phyloP scores from a whole-genome alignment of 805 yeast genomes.

The Nematodospora valgi region DNA sequence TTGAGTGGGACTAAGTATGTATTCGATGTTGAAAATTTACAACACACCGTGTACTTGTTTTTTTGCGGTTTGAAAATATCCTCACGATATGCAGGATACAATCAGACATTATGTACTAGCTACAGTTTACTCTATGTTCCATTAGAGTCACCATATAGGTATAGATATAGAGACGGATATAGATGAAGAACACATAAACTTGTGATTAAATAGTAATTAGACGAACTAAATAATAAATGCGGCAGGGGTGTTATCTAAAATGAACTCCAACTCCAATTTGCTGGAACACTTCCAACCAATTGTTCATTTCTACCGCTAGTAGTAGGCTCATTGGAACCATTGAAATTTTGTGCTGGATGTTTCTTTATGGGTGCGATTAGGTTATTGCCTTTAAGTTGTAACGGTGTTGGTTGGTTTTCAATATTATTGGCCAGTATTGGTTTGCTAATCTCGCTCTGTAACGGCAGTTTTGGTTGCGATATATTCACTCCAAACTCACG shows the following conservation, averaged over 20 bases:
- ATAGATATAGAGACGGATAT: no score
- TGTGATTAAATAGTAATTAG: background rate
- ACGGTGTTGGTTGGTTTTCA: no score
- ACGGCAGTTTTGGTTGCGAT: background rate
- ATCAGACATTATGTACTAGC: no score
- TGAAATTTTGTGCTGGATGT: no score
- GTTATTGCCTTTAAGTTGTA: no score
- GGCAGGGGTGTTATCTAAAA: constrained; percentile 32
- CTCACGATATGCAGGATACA: constrained; percentile 5
- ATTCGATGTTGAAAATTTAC: constrained; percentile 3
- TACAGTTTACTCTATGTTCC: no score
- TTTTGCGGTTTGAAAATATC: no score
- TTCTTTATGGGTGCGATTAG: no score
- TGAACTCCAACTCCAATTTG: constrained; percentile 80
- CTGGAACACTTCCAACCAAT: constrained; percentile 53
- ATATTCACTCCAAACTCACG: constrained; percentile 31
- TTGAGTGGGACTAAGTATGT: background rate
- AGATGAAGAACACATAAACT: no score
- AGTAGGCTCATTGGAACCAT: constrained; percentile 4
- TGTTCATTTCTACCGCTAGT: constrained; percentile 26
- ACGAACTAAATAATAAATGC: no score
- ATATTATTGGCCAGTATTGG: no score
- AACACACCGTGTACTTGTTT: constrained; percentile 1
- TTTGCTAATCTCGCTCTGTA: background rate
- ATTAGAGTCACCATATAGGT: no score